Evolutionary conservation across 2,329 filamentous ascomycete genomes (phyloP).

Genomic region (Curvularia spicifera): DNA sequence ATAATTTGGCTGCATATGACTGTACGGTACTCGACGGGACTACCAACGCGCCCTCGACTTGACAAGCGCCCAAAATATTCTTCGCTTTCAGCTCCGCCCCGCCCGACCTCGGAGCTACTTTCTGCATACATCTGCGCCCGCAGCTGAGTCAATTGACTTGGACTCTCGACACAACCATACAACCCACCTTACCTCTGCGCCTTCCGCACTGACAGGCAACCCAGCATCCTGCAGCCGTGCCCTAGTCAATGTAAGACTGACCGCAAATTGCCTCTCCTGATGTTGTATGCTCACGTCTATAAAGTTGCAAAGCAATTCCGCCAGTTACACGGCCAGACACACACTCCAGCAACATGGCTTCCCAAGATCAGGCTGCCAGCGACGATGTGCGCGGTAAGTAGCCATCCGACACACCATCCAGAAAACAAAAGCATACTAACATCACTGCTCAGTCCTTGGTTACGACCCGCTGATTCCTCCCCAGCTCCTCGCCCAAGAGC

Average conservation of each 20-base stretch:
- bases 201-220: too few species aligned
- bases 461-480: conserved; percentile 94
- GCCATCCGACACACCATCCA: neutral
- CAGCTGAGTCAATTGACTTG: neutral
- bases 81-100: neutral
- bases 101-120: conserved; percentile 13
- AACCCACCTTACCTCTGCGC: conserved; percentile 10
- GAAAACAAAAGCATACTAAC: conserved; percentile 26
- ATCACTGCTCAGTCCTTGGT: conserved; percentile 71
- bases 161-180: conserved; percentile 8
- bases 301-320: conserved; percentile 13
- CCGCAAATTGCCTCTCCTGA: conserved; percentile 14
- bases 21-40: conserved; percentile 17
- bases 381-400: conserved; percentile 61
- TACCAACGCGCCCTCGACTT: neutral
- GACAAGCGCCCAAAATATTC: neutral
- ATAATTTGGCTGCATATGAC: conserved; percentile 23
- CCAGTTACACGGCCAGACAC: conserved; percentile 22
- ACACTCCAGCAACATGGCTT: conserved; percentile 36
- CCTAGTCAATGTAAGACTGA: neutral
- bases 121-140: neutral
- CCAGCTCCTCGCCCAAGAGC: conserved; percentile 82
- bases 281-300: conserved; percentile 20
- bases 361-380: conserved; percentile 38
- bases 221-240: conserved; percentile 4